Conservation (phyloP, 129 eudicot genomes). For the Pseudognaphalium luteoalbum region DNA sequence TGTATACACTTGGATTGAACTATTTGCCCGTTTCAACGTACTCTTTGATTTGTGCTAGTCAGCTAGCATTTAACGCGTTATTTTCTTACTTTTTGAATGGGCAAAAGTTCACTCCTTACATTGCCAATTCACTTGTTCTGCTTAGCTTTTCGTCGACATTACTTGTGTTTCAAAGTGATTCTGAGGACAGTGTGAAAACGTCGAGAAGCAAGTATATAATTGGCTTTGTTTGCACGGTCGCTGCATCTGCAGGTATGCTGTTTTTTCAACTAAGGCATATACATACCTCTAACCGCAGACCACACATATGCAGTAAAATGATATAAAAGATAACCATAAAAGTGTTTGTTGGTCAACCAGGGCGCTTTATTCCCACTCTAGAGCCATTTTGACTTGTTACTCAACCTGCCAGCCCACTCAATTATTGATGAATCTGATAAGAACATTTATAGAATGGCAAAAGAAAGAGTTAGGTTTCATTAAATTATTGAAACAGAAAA, state of each 20-base stretch:
- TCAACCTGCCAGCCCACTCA: neutral
- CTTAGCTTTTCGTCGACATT: conserved; percentile 35
- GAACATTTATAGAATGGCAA: neutral
- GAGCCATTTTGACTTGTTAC: neutral
- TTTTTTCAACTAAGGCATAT: neutral
- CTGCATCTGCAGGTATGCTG: conserved; percentile 38
- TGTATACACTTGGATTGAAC: conserved; percentile 31
- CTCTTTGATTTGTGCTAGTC: conserved; percentile 37
- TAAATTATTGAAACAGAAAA: neutral
- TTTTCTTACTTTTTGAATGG: conserved; percentile 35
- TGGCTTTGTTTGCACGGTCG: conserved; percentile 51
- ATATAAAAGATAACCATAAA: no score
- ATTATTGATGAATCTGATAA: neutral
- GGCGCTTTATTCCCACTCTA: no score
- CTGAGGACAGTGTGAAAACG: conserved; percentile 14
- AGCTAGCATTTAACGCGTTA: conserved; percentile 35
- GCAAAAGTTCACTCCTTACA: conserved; percentile 37
- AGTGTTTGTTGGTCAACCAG: neutral
- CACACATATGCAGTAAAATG: neutral
- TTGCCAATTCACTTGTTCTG: conserved; percentile 35
- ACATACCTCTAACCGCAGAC: no score
- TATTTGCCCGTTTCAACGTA: conserved; percentile 35
- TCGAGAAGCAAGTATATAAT: conserved; percentile 30
- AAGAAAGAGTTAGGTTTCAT: neutral
- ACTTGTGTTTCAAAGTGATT: conserved; percentile 33